Evolutionary conservation across 2,329 filamentous ascomycete species (phyloP).

Genomic region (Macrophomina phaseolina): DNA sequence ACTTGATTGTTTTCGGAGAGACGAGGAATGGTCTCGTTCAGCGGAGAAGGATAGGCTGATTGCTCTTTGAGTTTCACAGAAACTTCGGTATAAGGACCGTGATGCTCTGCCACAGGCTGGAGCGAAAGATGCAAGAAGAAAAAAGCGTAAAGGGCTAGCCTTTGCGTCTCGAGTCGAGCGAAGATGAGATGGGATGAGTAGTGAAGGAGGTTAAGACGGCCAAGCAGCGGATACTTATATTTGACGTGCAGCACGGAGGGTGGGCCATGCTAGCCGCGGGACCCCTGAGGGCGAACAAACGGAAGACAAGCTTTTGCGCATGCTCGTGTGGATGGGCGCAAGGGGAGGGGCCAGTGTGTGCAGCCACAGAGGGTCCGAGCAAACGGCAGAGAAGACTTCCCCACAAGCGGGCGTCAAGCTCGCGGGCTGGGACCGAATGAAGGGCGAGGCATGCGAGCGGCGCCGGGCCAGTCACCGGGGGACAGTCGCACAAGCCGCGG

Average conservation of each 20-base stretch:
- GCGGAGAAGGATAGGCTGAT: conserved; percentile 12
- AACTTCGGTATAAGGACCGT: conserved; percentile 22
- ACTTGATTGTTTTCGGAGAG: neutral
- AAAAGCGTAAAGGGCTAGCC: conserved; percentile 24
- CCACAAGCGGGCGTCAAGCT: neutral
- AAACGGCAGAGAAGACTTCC: neutral
- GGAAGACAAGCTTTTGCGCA: conserved; percentile 19
- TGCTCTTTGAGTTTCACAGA: conserved; percentile 21
- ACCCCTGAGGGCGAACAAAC: conserved; percentile 13
- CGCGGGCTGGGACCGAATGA: conserved; percentile 1
- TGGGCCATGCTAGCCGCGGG: neutral
- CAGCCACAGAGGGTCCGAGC: conserved; percentile 3
- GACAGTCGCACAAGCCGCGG: neutral
- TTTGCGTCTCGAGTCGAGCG: neutral
- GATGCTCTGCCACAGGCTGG: conserved; percentile 26
- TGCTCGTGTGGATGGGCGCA: neutral
- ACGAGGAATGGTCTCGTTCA: neutral
- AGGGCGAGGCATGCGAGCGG: neutral
- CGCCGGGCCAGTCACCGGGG: neutral
- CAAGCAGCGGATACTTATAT: conserved; percentile 24
- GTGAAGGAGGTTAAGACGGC: neutral
- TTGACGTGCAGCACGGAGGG: neutral
- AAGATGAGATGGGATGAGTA: neutral
- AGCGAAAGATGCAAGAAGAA: conserved; percentile 23
- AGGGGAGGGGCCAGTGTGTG: neutral